These are phyloP conservation scores for Linum trigynum DNA, from an alignment of 345 rosid species.

Conservation along the genomic window DNA sequence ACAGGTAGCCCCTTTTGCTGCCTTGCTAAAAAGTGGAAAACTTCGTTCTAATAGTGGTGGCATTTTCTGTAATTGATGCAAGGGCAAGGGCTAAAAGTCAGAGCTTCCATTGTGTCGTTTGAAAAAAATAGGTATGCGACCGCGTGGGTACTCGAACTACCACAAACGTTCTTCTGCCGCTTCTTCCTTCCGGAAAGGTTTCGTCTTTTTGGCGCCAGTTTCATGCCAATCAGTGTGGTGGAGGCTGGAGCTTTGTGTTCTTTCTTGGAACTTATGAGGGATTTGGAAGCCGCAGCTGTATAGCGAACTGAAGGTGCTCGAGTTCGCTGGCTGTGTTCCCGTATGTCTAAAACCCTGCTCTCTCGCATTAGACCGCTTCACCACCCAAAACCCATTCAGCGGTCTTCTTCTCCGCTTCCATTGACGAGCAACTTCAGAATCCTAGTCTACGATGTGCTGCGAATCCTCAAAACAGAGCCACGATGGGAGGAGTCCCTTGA, in stretches of 20 bases:
- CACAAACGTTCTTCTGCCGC: no score
- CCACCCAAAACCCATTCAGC: conserved; percentile 12
- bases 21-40: no score
- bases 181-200: not conserved
- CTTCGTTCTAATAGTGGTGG: no score
- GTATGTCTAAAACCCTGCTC: conserved; percentile 67
- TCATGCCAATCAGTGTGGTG: not conserved
- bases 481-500: conserved; percentile 41
- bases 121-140: no score
- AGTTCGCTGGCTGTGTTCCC: not conserved
- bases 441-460: conserved; percentile 38
- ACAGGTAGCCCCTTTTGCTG: no score
- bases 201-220: not conserved
- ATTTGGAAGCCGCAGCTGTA: not conserved
- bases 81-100: no score
- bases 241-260: not conserved
- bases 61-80: no score
- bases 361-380: conserved; percentile 60
- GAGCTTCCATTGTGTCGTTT: no score
- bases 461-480: conserved; percentile 44
- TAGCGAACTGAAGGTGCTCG: not conserved
- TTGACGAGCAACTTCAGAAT: conserved; percentile 27
- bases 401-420: conserved; percentile 23
- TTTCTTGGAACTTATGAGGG: not conserved
- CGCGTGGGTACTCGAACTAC: no score